phyloP scores from a whole-genome alignment of 2,329 filamentous ascomycete genomes.

The Aspergillus felis region DNA sequence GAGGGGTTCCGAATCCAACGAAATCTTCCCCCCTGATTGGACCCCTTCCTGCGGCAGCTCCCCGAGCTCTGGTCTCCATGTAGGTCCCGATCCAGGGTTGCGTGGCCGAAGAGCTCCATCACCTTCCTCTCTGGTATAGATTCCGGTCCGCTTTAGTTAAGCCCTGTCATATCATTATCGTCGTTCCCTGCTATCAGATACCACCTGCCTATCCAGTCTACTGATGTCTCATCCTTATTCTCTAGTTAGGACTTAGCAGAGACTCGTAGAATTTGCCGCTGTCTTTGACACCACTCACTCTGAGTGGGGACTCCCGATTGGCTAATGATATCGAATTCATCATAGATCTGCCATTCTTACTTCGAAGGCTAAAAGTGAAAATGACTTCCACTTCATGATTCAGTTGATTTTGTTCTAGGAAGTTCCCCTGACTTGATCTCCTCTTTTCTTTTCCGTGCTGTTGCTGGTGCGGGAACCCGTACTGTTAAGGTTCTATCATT shows the following conservation, averaged over 20 bases:
- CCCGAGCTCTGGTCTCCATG: neutral
- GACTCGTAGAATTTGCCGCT: neutral
- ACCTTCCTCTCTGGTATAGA: conserved; percentile 11
- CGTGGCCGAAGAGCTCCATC: conserved; percentile 4
- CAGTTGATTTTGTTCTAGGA: neutral
- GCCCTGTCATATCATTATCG: neutral
- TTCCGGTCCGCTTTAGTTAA: neutral
- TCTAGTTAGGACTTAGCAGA: neutral
- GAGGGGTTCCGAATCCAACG: neutral
- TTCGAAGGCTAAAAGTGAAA: neutral
- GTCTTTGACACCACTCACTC: neutral
- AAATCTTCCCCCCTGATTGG: neutral
- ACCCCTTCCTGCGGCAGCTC: neutral
- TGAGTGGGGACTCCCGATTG: neutral
- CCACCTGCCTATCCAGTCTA: conserved; percentile 6
- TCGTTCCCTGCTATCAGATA: conserved; percentile 1
- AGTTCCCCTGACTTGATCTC: neutral
- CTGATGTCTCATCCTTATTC: neutral
- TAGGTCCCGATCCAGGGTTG: neutral
- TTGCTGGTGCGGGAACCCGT: neutral
- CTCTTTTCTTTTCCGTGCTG: neutral
- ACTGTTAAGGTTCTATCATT: neutral
- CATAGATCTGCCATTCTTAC: neutral
- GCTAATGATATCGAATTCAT: neutral
- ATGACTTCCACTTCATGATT: neutral